Evolutionary conservation across 129 eudicot genomes (phyloP).

Genomic region (Chrysanthemum makinoi): DNA sequence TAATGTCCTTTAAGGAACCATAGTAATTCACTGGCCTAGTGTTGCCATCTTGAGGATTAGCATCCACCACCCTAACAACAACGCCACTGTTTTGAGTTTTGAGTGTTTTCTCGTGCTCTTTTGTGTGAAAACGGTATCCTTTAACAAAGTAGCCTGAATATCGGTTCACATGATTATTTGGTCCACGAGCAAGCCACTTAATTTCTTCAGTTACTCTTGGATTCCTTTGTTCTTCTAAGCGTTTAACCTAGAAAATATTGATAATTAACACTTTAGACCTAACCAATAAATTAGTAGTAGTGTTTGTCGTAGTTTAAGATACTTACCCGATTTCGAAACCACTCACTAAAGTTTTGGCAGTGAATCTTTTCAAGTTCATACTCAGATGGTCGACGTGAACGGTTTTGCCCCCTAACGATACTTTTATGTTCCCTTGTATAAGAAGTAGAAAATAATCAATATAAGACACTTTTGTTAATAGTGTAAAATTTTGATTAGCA

Average conservation of each 20-base stretch:
- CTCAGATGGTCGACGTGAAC: background rate
- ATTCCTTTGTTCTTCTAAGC: conserved; percentile 3
- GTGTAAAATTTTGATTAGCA: background rate
- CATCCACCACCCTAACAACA: conserved; percentile 12
- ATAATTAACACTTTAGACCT: background rate
- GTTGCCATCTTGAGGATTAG: background rate
- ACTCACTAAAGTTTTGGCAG: background rate
- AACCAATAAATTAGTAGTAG: background rate
- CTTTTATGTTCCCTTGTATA: background rate
- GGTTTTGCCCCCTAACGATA: background rate
- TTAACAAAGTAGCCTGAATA: conserved; percentile 5
- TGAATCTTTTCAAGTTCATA: background rate
- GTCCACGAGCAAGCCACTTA: conserved; percentile 18
- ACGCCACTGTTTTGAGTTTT: conserved; percentile 10
- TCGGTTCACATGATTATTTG: background rate
- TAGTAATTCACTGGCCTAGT: background rate
- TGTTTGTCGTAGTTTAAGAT: background rate
- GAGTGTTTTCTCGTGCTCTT: background rate
- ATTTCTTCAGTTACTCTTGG: background rate
- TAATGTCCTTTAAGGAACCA: background rate
- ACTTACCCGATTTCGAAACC: background rate
- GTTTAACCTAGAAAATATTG: background rate
- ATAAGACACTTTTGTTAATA: too few relatives aligned
- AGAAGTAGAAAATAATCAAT: too few relatives aligned
- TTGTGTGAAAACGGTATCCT: conserved; percentile 6